Conservation (phyloP, 805 yeast genomes). For the Candida chilensis region DNA sequence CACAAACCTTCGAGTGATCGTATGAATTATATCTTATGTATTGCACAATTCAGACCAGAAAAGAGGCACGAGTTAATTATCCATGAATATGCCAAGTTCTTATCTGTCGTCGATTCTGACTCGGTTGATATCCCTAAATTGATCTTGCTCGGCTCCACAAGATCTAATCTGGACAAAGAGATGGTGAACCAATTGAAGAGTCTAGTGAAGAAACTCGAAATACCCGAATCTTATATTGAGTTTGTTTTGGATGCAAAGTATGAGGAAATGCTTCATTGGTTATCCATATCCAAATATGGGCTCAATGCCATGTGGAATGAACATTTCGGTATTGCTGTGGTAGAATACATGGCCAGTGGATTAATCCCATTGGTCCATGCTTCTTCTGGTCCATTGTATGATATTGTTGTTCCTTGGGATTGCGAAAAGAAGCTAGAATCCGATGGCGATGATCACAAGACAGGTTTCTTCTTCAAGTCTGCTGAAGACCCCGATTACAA, state of each 20-base stretch:
- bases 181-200: constrained; percentile 42
- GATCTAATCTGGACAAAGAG: constrained; percentile 56
- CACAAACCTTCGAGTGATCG: no score
- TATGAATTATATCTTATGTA: constrained; percentile 46
- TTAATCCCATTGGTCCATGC: constrained; percentile 86
- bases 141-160: constrained; percentile 76
- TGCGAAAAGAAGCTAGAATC: constrained; percentile 12
- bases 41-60: constrained; percentile 95
- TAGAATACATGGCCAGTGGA: constrained; percentile 84
- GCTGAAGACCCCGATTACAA: constrained; percentile 62
- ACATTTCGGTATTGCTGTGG: constrained; percentile 96
- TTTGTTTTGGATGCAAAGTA: constrained; percentile 73
- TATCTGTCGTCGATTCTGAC: no score
- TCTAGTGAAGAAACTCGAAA: constrained; percentile 26
- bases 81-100: constrained; percentile 49
- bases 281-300: constrained; percentile 60
- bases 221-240: constrained; percentile 30
- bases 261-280: constrained; percentile 42
- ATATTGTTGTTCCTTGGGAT: constrained; percentile 64
- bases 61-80: constrained; percentile 77
- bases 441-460: constrained; percentile 11
- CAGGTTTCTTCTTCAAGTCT: constrained; percentile 78
- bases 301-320: constrained; percentile 99
- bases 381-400: constrained; percentile 89
- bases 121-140: constrained; percentile 37